Evolutionary conservation across 1,139 yeast genomes (phyloP), one percentile per base, ranked within the genome.

Genomic region (Kluyveromyces sp.): DNA sequence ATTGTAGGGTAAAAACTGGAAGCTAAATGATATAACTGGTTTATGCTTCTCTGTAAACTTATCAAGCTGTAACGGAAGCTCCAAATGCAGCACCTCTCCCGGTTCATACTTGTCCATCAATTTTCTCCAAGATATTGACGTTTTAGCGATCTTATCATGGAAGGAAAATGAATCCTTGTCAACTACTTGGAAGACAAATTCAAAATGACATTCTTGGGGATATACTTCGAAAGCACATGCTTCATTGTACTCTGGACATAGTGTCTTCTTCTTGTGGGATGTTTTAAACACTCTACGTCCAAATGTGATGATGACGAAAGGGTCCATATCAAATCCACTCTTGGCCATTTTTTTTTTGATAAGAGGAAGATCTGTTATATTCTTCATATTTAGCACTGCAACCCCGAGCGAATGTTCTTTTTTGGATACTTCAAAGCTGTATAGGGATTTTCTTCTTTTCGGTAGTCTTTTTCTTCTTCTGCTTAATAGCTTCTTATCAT

Each of bases 231-330:
- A 82, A 2, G 92, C 81, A 34, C 89, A 66, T 52, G 83, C 68
- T 63, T 89, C 95, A 58, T 86, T 81, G 61, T 80, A 92, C 0
- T 80, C 73, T 0, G 98, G 98, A 46, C 82, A 83, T 42, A 87
- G 64, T 1, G 86, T 83, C 58, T 89, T 97, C 25, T 87, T 76
- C 54, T 81, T 77, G 80, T 88, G 83, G 19, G 92, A 82, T 0
- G 96, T 88, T 52, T 95, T 75, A 61, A 79, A 89, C 0, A 94
- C 87, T 50, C 83, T 83, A 57, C 85, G 83, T 11, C 96, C 96
- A 62, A 89, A 87, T 0, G 96, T 81, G 0, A 86, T 81, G 15
- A 89, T 92, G 4, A 89, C 94, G 65, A 89, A 92, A 0, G 98
- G 97, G 58, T 92, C 98, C 94, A 92, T 86, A 61, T 88, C 96